Evolutionary conservation across 2,329 filamentous ascomycete species (phyloP).

Genomic region (Pseudogymnoascus sp.): DNA sequence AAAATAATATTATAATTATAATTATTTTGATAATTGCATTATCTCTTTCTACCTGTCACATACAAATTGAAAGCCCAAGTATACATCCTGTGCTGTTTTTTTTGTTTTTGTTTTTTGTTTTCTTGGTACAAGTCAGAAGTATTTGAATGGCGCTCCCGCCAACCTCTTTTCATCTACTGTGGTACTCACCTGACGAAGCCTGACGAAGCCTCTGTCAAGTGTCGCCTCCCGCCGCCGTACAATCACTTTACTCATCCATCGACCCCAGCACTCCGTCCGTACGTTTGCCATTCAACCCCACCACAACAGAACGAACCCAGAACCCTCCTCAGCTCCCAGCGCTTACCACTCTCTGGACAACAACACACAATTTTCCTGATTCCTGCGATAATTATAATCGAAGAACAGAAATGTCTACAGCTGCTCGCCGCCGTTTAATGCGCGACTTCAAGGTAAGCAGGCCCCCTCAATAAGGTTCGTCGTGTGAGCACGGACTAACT

Average conservation of each 20-base stretch:
- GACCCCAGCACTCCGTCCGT: neutral
- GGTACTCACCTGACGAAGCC: constrained; percentile 3
- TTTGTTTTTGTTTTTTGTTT: neutral
- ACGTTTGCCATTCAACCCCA: neutral
- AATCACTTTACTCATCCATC: neutral
- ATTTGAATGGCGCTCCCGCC: constrained; percentile 6
- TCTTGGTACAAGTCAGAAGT: neutral
- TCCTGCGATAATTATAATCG: neutral
- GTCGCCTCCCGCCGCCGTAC: neutral
- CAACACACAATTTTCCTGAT: neutral
- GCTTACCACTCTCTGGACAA: neutral
- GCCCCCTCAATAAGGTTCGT: constrained; percentile 15
- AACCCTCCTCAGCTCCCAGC: neutral
- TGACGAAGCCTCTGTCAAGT: neutral
- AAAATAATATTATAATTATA: neutral
- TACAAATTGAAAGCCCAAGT: neutral
- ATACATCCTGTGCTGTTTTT: neutral
- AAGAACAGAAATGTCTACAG: constrained; percentile 64
- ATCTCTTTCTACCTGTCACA: neutral
- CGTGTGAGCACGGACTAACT: constrained; percentile 17
- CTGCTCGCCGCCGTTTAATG: constrained; percentile 92
- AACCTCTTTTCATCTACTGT: neutral
- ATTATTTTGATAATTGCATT: neutral
- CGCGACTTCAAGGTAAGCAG: constrained; percentile 89
- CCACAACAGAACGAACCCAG: neutral